These are phyloP conservation scores for Solanum chiquidenum DNA, from an alignment of 257 asterid genomes.

Conservation along the genomic window DNA sequence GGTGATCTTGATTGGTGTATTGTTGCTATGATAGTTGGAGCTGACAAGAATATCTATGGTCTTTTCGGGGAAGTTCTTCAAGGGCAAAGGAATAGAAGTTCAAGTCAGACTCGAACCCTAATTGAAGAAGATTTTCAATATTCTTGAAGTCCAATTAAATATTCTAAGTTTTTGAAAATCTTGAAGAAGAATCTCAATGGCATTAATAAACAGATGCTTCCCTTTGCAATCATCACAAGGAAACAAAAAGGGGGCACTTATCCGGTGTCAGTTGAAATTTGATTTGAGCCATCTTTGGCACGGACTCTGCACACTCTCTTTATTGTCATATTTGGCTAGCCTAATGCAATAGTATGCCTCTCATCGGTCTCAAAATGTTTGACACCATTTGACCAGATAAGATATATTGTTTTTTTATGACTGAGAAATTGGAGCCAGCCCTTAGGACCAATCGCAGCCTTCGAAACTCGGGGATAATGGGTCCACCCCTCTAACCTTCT, in stretches of 20 bases:
- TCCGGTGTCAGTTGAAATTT: not conserved
- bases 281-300: not conserved
- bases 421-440: not conserved
- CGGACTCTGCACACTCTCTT: not conserved
- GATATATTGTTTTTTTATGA: not conserved
- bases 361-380: not conserved
- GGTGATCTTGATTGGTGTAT: not conserved
- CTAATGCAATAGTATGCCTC: not conserved
- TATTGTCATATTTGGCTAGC: not conserved
- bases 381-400: not conserved
- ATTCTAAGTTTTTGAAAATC: not conserved
- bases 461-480: not conserved
- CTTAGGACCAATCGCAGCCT: not conserved
- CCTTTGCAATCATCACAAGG: not conserved
- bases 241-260: not conserved
- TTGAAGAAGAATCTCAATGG: not conserved
- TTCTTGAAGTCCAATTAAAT: not conserved
- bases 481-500: not conserved
- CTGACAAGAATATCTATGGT: not conserved
- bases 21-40: not conserved
- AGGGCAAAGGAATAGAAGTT: not conserved
- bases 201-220: not conserved
- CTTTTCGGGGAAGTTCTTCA: not conserved
- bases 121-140: not conserved
- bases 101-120: not conserved